Evolutionary conservation across 495 filamentous ascomycete genomes (phyloP).

Genomic region (Baudoinia panamericana): DNA sequence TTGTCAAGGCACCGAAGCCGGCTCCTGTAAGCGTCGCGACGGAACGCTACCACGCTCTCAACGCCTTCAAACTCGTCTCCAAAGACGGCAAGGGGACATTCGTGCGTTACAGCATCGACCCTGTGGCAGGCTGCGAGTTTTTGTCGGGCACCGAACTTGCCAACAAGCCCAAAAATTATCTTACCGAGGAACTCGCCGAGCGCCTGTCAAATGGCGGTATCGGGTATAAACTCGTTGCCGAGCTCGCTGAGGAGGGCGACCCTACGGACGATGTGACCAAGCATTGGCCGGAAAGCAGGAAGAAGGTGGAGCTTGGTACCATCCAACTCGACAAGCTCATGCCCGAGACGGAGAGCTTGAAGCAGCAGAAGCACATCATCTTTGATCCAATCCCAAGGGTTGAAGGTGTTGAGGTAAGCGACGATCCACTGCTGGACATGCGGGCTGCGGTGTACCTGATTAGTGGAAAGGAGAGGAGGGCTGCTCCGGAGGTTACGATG

Average conservation of each 20-base stretch:
- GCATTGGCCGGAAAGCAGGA: constrained; percentile 38
- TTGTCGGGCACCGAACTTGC: constrained; percentile 29
- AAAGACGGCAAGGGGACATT: constrained; percentile 32
- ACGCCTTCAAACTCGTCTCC: constrained; percentile 38
- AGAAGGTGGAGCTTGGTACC: constrained; percentile 37
- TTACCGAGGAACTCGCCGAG: constrained; percentile 33
- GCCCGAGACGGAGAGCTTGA: constrained; percentile 24
- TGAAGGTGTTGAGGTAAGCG: constrained; percentile 36
- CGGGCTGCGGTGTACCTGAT: constrained; percentile 40
- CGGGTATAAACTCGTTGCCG: constrained; percentile 35
- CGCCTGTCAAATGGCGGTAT: constrained; percentile 27
- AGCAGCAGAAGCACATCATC: constrained; percentile 38
- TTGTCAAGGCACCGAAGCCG: constrained; percentile 37
- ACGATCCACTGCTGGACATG: constrained; percentile 41
- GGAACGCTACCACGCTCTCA: constrained; percentile 37
- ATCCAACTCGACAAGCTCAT: constrained; percentile 32
- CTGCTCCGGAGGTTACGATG: constrained; percentile 6
- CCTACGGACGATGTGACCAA: constrained; percentile 37
- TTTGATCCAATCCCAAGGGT: constrained; percentile 44
- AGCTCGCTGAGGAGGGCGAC: constrained; percentile 39
- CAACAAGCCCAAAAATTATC: constrained; percentile 28
- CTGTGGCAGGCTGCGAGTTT: constrained; percentile 27
- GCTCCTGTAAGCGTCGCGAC: constrained; percentile 34
- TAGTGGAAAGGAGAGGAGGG: constrained; percentile 36
- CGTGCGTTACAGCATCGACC: constrained; percentile 36